phyloP scores from a whole-genome alignment of 2,329 filamentous ascomycete genomes.

The Colletotrichum truncatum region DNA sequence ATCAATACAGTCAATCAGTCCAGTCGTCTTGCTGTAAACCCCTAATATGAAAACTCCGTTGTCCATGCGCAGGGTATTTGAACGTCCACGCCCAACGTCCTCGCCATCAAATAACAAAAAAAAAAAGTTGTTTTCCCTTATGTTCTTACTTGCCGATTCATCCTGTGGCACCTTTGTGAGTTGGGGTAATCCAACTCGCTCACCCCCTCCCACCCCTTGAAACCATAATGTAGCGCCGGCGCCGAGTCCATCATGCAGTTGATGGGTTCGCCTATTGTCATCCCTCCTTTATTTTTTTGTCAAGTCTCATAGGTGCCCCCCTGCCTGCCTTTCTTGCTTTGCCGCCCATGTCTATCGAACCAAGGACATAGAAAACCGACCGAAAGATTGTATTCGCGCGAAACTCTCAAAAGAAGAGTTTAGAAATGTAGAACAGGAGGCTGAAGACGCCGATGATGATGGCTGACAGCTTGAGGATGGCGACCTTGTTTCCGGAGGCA shows the following conservation, averaged over 20 bases:
- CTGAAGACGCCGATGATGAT: conserved; percentile 81
- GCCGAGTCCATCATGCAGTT: no score
- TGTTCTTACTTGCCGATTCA: background rate
- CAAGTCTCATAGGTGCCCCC: no score
- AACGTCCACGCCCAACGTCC: conserved; percentile 20
- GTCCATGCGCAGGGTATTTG: conserved; percentile 28
- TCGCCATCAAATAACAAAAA: conserved; percentile 7
- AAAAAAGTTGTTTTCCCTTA: background rate
- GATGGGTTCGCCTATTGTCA: no score
- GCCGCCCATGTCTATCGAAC: background rate
- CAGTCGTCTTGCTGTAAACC: background rate
- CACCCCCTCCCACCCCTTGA: background rate
- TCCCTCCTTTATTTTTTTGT: no score
- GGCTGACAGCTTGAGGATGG: conserved; percentile 87
- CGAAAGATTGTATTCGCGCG: background rate
- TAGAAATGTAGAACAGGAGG: conserved; percentile 77
- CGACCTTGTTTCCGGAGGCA: conserved; percentile 87
- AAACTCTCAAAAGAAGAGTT: conserved; percentile 64
- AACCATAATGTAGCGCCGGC: background rate
- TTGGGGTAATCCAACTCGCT: background rate
- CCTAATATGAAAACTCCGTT: conserved; percentile 15
- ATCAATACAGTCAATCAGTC: background rate
- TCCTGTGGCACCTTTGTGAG: background rate
- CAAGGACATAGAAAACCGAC: background rate
- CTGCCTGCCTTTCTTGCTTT: no score